Base-by-base conservation (phyloP, 179 eudicot species). In the Sideroxylon spinosum region DNA sequence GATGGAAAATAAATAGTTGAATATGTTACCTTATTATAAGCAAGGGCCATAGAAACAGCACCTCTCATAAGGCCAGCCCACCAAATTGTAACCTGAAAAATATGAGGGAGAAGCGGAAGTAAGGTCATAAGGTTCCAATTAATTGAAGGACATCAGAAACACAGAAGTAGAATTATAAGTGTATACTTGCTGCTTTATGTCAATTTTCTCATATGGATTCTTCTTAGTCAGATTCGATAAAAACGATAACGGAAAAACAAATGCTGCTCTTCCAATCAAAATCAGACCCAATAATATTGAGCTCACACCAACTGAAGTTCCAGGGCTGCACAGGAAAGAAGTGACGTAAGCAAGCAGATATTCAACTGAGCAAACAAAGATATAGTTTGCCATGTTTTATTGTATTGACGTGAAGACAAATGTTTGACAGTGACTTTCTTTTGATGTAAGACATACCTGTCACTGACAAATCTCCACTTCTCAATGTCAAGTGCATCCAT, bases 61-160 rank as follows among this genome's bases (percentile, higher is more conserved):
- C 98, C 98, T 82, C 98, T 84, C 98, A 95, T 95, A 65, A 95
- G 98, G 82, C 98, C 98, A 49, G 98, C 97, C 98, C 98, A 95
- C 98, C 98, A 95, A 80, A 95, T 88, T 14, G 87, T 85, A 68
- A 91, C 78, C 82, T 79, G 74, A 10, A 79, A 77, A 77, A 68
- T 32, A 32, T 37, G 44, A 37, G 44, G 44, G 32, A 57, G 50
- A 26, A 5, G 14, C 46, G 16, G 29, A 32, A 52, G 25, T 16
- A 25, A 26, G 46, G 17, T 32, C 6, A 84, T 76, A 77, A 80
- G 77, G 19, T 7, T 48, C 49, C 68, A 59, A 25, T 72, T 50
- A 71, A 50, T 70, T 60, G 25, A 76, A 72, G 50, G 69, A 68
- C 60, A 75, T 44, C 67, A 52, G 37, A 72, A 16, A 46, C 48